phyloP scores from a whole-genome alignment of 768 basidiomycete species.

The Tricholomella constricta region DNA sequence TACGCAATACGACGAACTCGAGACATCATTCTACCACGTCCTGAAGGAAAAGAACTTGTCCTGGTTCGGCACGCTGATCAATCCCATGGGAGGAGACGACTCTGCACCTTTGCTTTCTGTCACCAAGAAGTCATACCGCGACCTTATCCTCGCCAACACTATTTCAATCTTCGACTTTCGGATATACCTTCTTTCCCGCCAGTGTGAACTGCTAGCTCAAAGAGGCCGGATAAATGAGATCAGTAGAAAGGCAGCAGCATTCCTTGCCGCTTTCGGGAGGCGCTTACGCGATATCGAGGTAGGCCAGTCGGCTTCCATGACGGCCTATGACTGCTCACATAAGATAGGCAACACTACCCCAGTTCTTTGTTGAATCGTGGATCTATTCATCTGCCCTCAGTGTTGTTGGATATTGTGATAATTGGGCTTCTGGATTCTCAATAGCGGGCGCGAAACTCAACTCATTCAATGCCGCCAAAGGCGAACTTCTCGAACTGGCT shows the following conservation, averaged over 20 bases:
- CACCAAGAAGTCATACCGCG: slow-evolving; percentile 82
- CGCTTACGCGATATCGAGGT: slow-evolving; percentile 80
- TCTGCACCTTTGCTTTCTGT: slow-evolving; percentile 77
- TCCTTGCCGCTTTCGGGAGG: slow-evolving; percentile 76
- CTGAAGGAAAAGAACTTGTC: slow-evolving; percentile 81
- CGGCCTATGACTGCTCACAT: slow-evolving; percentile 1
- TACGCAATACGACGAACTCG: slow-evolving; percentile 88
- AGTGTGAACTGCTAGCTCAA: slow-evolving; percentile 75
- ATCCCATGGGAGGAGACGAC: slow-evolving; percentile 71
- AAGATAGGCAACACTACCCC: slow-evolving; percentile 43
- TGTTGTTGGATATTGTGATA: slow-evolving; percentile 76
- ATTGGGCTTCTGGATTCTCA: slow-evolving; percentile 58
- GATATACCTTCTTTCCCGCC: slow-evolving; percentile 85
- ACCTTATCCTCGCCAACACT: slow-evolving; percentile 84
- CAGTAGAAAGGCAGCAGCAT: slow-evolving; percentile 67
- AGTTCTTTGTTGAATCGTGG: slow-evolving; percentile 90
- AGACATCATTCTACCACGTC: slow-evolving; percentile 75
- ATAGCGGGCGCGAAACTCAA: slow-evolving; percentile 49
- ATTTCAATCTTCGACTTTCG: slow-evolving; percentile 96
- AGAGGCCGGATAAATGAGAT: slow-evolving; percentile 71
- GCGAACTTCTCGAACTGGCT: slow-evolving; percentile 89
- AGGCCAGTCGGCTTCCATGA: slow-evolving; percentile 35
- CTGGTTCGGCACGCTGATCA: slow-evolving; percentile 90
- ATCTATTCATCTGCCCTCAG: slow-evolving; percentile 87
- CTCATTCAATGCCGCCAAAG: slow-evolving; percentile 73